A percentile compares a stretch with the other conserved stretches of the same genome.
Conservation (phyloP, 139 green algal species). For the Edaphochlamys debaryana region DNA sequence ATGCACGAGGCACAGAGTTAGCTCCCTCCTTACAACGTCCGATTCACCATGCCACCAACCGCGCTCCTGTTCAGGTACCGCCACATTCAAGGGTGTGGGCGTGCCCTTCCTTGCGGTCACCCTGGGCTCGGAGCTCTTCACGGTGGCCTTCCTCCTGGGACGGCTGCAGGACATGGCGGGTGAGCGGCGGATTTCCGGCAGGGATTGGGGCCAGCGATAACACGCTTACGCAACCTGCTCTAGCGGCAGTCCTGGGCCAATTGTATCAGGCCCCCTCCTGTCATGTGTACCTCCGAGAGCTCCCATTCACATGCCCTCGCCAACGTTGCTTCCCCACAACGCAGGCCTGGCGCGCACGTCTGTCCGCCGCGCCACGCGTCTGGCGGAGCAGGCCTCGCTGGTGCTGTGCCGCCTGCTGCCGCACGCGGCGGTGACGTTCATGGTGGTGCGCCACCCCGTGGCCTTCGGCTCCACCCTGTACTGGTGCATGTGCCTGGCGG, state of each 20-base stretch:
- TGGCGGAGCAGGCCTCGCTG: slow-evolving; percentile 25
- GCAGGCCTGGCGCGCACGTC: slow-evolving; percentile 2
- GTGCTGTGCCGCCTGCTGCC: slow-evolving; percentile 39
- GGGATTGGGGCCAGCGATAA: background rate
- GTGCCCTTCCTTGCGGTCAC: slow-evolving; percentile 56
- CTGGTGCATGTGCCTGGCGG: slow-evolving; percentile 48
- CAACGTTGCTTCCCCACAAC: too few species aligned
- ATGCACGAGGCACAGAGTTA: too few species aligned
- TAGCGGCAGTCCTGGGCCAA: too few species aligned
- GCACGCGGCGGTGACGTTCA: slow-evolving; percentile 25
- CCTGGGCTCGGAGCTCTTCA: slow-evolving; percentile 48
- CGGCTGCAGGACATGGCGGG: slow-evolving; percentile 53
- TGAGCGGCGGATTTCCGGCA: background rate
- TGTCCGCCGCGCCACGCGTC: background rate
- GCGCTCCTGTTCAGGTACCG: slow-evolving; percentile 70
- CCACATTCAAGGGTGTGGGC: slow-evolving; percentile 67
- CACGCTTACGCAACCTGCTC: too few species aligned
- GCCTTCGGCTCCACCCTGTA: slow-evolving; percentile 46
- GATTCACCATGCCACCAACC: too few species aligned
- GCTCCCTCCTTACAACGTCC: too few species aligned
- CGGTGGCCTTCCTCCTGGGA: slow-evolving; percentile 42
- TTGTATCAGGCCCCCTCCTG: too few species aligned
- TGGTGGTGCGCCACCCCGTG: slow-evolving; percentile 33
- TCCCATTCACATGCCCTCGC: too few species aligned
- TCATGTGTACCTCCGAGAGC: too few species aligned